phyloP scores from a whole-genome alignment of 345 rosid species.

The Eucalyptus pauciflora region DNA sequence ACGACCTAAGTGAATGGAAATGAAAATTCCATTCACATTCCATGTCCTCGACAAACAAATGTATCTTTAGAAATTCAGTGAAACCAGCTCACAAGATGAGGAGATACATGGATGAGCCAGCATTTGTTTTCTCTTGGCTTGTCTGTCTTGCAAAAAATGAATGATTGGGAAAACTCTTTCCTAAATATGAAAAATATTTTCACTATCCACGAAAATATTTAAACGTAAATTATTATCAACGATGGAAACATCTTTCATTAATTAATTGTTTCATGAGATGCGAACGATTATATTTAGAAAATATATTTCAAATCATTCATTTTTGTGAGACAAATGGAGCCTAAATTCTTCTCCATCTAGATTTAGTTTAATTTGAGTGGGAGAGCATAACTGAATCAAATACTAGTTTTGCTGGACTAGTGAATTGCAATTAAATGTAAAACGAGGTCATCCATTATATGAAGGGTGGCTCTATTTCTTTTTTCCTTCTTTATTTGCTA shows the following conservation, averaged over 20 bases:
- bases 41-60: not conserved
- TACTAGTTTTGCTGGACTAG: not conserved
- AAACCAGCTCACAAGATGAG: not conserved
- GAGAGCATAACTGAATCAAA: not conserved
- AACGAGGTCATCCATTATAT: not conserved
- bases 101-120: not conserved
- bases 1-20: not conserved
- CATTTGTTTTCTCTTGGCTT: not conserved
- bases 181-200: too few relatives aligned
- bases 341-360: not conserved
- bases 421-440: not conserved
- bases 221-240: rapidly evolving
- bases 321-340: not conserved
- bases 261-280: not conserved
- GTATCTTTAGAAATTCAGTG: not conserved
- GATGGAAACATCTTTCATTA: not conserved
- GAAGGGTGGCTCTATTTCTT: not conserved
- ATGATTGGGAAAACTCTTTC: too few relatives aligned
- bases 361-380: not conserved
- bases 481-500: not conserved
- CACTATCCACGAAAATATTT: not conserved
- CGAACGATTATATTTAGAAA: not conserved
- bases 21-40: not conserved
- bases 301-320: not conserved
- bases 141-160: too few relatives aligned